These are phyloP conservation scores for Fusarium tanahbumbuense DNA, from an alignment of 2,329 filamentous ascomycete genomes.

Conservation along the genomic window DNA sequence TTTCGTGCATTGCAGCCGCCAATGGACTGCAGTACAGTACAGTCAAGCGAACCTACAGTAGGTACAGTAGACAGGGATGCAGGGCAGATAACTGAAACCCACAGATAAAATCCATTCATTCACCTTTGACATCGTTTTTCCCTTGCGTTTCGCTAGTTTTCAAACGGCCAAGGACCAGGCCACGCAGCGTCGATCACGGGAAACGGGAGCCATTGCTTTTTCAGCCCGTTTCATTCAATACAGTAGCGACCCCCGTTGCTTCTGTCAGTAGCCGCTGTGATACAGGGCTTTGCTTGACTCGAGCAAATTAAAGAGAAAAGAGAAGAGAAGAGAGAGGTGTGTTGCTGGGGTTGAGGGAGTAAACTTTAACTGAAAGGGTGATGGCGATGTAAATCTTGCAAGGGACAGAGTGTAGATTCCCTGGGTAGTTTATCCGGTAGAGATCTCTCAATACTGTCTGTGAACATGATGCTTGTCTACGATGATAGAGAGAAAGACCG, in stretches of 20 bases:
- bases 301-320: neutral
- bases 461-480: constrained; percentile 19
- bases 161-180: constrained; percentile 19
- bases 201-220: constrained; percentile 4
- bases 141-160: constrained; percentile 3
- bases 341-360: neutral
- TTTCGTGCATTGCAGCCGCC: constrained; percentile 5
- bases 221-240: constrained; percentile 16
- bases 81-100: neutral
- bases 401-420: neutral
- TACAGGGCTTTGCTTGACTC: neutral
- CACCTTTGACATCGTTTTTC: neutral
- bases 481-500: constrained; percentile 34
- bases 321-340: neutral
- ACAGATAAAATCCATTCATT: neutral
- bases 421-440: neutral
- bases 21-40: neutral
- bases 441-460: neutral
- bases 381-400: constrained; percentile 17
- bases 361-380: neutral
- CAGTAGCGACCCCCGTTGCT: neutral
- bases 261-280: constrained; percentile 13
- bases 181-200: constrained; percentile 26
- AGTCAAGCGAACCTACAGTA: neutral
- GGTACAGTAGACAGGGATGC: neutral